Evolutionary conservation across 257 asterid genomes (phyloP).

Genomic region (Solanum acaule): DNA sequence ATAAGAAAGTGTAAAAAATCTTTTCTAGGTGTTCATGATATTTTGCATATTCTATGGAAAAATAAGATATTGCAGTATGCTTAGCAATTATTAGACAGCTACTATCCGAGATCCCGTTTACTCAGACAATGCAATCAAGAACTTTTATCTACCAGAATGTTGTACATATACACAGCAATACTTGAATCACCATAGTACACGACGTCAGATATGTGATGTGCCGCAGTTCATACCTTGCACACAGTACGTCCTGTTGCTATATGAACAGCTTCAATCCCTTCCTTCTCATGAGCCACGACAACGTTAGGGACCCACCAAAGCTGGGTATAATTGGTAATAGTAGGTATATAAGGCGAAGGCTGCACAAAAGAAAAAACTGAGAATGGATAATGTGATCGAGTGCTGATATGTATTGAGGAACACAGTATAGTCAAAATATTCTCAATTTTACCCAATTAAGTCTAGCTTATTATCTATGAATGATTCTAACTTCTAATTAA

Average conservation of each 20-base stretch:
- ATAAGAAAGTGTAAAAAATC: background rate
- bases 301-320: constrained; percentile 99
- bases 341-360: constrained; percentile 71
- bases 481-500: background rate
- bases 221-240: constrained; percentile 56
- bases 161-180: background rate
- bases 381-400: background rate
- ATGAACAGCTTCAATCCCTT: constrained; percentile 97
- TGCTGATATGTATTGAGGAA: background rate
- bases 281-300: constrained; percentile 89
- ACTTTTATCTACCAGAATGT: background rate
- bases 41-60: background rate
- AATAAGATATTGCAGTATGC: background rate
- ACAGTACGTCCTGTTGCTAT: constrained; percentile 93
- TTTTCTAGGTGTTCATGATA: background rate
- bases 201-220: background rate
- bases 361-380: constrained; percentile 25
- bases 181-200: background rate
- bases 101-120: background rate
- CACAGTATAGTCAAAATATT: background rate
- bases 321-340: constrained; percentile 90
- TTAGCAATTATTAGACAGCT: background rate
- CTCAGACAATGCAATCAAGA: background rate
- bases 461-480: background rate
- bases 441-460: background rate